A percentile compares a stretch with the other conserved stretches of the same genome.
Evolutionary conservation across 139 green algal genomes (phyloP).

Genomic region (Picocystis salinarum): DNA sequence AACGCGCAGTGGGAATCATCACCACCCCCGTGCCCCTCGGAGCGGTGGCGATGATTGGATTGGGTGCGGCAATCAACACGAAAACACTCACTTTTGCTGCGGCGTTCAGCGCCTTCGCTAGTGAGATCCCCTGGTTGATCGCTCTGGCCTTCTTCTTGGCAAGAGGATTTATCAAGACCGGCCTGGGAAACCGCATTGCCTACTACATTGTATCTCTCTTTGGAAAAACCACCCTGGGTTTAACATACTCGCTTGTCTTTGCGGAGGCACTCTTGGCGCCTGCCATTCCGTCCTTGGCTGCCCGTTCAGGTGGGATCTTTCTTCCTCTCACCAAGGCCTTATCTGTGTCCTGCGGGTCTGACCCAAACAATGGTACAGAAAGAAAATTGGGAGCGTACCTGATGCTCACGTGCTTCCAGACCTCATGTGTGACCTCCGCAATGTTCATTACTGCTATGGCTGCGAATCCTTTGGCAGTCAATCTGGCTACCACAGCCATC

Average conservation of each 20-base stretch:
- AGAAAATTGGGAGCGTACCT: slow-evolving; percentile 94
- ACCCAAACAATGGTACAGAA: slow-evolving; percentile 74
- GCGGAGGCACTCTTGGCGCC: slow-evolving; percentile 90
- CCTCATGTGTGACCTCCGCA: slow-evolving; percentile 66
- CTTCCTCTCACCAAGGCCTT: slow-evolving; percentile 90
- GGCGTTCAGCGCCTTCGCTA: slow-evolving; percentile 89
- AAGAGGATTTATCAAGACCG: slow-evolving; percentile 95
- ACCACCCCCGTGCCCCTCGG: slow-evolving; percentile 86
- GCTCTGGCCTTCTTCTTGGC: slow-evolving; percentile 97
- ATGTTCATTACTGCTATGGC: slow-evolving; percentile 99
- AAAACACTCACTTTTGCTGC: slow-evolving; percentile 85
- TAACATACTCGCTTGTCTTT: slow-evolving; percentile 89
- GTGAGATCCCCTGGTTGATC: slow-evolving; percentile 91
- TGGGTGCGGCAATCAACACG: slow-evolving; percentile 80
- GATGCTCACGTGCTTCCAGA: slow-evolving; percentile 95
- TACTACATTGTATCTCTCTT: slow-evolving; percentile 89
- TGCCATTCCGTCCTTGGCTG: slow-evolving; percentile 89
- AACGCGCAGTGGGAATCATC: slow-evolving; percentile 70
- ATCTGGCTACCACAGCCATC: slow-evolving; percentile 66
- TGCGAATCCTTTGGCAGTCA: slow-evolving; percentile 91
- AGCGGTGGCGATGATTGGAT: slow-evolving; percentile 87
- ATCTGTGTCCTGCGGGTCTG: slow-evolving; percentile 78
- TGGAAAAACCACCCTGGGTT: slow-evolving; percentile 87
- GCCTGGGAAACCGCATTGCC: slow-evolving; percentile 81
- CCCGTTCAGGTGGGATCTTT: slow-evolving; percentile 92